These are phyloP conservation scores for Fagopyrum tataricum DNA, from an alignment of 148 eudicot species.

Conservation along the genomic window DNA sequence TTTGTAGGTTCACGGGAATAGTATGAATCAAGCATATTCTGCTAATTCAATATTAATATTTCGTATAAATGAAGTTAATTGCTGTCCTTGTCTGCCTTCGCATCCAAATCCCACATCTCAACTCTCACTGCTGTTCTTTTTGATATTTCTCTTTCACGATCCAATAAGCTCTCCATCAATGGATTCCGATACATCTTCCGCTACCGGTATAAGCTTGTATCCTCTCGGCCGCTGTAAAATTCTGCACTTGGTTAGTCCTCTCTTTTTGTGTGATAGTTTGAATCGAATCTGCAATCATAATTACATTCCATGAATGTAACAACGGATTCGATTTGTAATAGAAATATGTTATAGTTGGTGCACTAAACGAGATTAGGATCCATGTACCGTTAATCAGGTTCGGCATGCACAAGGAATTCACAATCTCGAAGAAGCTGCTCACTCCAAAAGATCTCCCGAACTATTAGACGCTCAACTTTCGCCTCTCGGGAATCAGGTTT, in stretches of 20 bases:
- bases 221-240: slow-evolving; percentile 64
- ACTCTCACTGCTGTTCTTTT: too few species aligned
- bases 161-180: background rate
- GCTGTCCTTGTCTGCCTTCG: too few species aligned
- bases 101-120: background rate
- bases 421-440: slow-evolving; percentile 47
- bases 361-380: background rate
- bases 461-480: slow-evolving; percentile 62
- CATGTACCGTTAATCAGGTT: slow-evolving; percentile 29
- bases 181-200: background rate
- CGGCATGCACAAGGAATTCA: slow-evolving; percentile 83
- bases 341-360: too few species aligned
- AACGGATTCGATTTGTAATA: too few species aligned
- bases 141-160: too few species aligned
- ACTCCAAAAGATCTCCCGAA: slow-evolving; percentile 41
- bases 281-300: background rate
- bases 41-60: background rate
- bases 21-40: background rate
- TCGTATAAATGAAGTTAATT: too few species aligned
- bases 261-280: background rate
- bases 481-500: slow-evolving; percentile 70
- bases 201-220: slow-evolving; percentile 31
- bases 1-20: background rate
- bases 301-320: too few species aligned
- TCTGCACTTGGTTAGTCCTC: slow-evolving; percentile 55